These are phyloP conservation scores for Omphalotus olearius DNA, from an alignment of 1,284 basidiomycete species.

Conservation along the genomic window DNA sequence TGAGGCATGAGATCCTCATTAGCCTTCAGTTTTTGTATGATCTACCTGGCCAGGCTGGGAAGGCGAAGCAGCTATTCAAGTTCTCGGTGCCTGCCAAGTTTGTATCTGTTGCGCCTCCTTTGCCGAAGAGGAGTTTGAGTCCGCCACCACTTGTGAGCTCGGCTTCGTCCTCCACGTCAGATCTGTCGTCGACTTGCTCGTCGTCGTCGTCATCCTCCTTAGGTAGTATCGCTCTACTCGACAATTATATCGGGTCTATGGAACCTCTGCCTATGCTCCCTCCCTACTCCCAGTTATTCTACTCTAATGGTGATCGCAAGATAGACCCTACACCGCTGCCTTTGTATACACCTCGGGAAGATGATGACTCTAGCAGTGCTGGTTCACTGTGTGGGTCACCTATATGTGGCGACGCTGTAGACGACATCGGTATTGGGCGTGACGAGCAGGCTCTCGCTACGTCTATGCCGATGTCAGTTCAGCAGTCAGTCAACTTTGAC, in stretches of 20 bases:
- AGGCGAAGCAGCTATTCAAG: constrained; percentile 28
- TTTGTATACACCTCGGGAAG: constrained; percentile 40
- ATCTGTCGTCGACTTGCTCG: not conserved
- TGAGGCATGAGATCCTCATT: constrained; percentile 52
- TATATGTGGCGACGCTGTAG: too few species aligned
- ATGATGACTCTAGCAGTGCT: too few species aligned
- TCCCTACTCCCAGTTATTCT: constrained; percentile 71
- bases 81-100: constrained; percentile 55
- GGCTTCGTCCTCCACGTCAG: not conserved
- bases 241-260: not conserved
- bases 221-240: not conserved
- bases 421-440: too few species aligned
- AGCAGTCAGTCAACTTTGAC: too few species aligned
- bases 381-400: too few species aligned
- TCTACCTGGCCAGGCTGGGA: constrained; percentile 33
- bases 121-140: constrained; percentile 14
- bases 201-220: not conserved
- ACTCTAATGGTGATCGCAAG: constrained; percentile 66
- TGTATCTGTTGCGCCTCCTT: constrained; percentile 31
- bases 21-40: constrained; percentile 54
- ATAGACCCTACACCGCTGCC: constrained; percentile 70
- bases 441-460: too few species aligned
- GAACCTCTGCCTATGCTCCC: constrained; percentile 42
- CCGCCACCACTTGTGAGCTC: not conserved
- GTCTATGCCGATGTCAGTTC: too few species aligned